Evolutionary conservation across 305 asterid species (phyloP), one percentile per base, ranked within the genome.

Genomic region (Rubia tinctorum): DNA sequence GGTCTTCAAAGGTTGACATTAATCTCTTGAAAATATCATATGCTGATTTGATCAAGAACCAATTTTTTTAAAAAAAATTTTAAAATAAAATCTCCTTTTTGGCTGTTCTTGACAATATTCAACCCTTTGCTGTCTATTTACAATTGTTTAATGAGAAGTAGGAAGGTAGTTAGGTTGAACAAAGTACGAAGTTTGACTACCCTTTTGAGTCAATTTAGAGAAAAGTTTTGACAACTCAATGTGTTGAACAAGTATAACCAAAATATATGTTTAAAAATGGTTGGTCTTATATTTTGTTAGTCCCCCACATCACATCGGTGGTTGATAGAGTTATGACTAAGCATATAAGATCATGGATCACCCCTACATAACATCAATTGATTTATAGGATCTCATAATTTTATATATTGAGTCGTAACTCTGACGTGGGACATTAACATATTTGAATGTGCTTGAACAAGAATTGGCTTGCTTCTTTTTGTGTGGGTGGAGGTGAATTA

Each of bases 1-100:
- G 59, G 59, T 53, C 59, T 53, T 53, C 59, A 53, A 53, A 53
- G 59, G 59, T 53, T 53, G 59, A 17, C 59, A 20, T 53, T 53
- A 18, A 18, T 53, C 6, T 13, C 1, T 15, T 17, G 2, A 43
- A 43, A 43, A 43, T 10, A 43, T 43, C 8, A 12, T 47, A 12
- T 12, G 20, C 55, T 53, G 22, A 53, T 53, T 22, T 53, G 22
- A 53, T 53, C 22, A 53, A 17, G 59, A 53, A 53, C 59, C 59
- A 53, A 51, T 18, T 51, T 51, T 18, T 44, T 51, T 53, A 17
- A 53, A 53, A 14, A 12, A 53, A n/a, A n/a, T n/a, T n/a, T n/a
- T n/a, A n/a, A n/a, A n/a, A n/a, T n/a, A n/a, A n/a, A n/a, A n/a
- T n/a, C n/a, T n/a, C 34, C 34, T 30, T 30, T 30, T 30, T 53